Conservation (phyloP, 495 filamentous ascomycete species). For the Umbilicaria muhlenbergii region DNA sequence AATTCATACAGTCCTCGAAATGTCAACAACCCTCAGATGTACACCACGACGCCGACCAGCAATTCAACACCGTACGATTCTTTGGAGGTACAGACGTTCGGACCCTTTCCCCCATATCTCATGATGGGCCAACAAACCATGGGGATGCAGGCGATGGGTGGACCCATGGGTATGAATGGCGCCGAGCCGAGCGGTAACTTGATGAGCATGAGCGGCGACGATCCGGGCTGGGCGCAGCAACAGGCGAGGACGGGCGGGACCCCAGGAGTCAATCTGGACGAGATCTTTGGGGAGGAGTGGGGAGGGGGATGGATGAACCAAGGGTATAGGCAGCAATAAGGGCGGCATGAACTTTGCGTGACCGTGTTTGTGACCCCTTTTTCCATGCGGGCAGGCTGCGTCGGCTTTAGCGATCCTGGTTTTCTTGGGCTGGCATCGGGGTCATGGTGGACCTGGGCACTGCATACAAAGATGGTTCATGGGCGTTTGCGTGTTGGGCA, state of each 20-base stretch:
- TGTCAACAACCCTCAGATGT: neutral
- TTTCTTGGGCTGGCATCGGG: neutral
- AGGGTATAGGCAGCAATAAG: slow-evolving; percentile 5
- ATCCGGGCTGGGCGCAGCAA: slow-evolving; percentile 1
- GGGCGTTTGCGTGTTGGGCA: too few species aligned
- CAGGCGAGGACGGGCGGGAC: slow-evolving; percentile 1
- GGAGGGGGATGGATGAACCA: slow-evolving; percentile 13
- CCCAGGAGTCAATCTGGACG: slow-evolving; percentile 6
- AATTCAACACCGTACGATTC: neutral
- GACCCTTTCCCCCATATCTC: neutral
- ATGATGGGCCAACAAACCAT: slow-evolving; percentile 3
- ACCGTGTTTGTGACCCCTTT: too few species aligned
- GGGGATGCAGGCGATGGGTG: slow-evolving; percentile 5
- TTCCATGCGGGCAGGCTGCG: neutral
- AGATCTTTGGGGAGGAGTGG: slow-evolving; percentile 16
- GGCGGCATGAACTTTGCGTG: neutral
- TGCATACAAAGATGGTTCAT: neutral
- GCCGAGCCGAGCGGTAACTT: neutral
- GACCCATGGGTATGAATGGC: slow-evolving; percentile 1
- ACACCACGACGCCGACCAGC: neutral
- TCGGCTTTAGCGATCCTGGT: neutral
- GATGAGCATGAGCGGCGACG: neutral
- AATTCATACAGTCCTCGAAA: neutral
- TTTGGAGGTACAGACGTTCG: neutral
- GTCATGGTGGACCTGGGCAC: slow-evolving; percentile 1